Evolutionary conservation across 1,284 basidiomycete species (phyloP).

Genomic region (Naganishia sp.): DNA sequence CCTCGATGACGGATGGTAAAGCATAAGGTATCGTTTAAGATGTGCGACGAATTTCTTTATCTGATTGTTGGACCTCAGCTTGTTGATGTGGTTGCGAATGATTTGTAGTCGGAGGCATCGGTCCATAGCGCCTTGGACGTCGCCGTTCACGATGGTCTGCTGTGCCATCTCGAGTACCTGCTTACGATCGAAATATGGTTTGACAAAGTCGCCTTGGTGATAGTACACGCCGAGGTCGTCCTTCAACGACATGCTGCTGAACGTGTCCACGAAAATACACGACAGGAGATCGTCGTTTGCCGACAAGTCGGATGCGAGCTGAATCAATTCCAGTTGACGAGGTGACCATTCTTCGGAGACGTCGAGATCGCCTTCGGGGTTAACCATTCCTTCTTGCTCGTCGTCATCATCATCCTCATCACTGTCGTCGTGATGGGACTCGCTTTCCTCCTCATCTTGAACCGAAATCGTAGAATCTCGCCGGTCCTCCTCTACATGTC

Average conservation of each 20-base stretch:
- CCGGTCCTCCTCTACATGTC: background rate
- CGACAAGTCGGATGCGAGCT: conserved; percentile 48
- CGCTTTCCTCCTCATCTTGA: background rate
- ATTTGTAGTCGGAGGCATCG: conserved; percentile 17
- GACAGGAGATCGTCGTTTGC: conserved; percentile 52
- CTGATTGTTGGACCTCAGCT: background rate
- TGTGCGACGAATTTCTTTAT: conserved; percentile 39
- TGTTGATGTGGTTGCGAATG: conserved; percentile 5
- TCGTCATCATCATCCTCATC: conserved; percentile 2
- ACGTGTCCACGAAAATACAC: conserved; percentile 50
- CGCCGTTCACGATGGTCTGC: conserved; percentile 29
- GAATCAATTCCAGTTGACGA: conserved; percentile 17
- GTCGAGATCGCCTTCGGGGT: background rate
- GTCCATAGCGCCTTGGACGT: conserved; percentile 38
- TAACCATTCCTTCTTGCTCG: conserved; percentile 6
- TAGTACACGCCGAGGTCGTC: conserved; percentile 49
- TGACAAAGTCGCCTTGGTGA: conserved; percentile 43
- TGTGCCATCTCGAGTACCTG: conserved; percentile 28
- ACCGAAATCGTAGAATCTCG: background rate
- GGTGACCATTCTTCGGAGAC: conserved; percentile 14
- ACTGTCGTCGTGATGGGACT: background rate
- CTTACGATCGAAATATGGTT: conserved; percentile 43
- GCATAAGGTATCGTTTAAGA: conserved; percentile 46
- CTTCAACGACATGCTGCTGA: conserved; percentile 12
- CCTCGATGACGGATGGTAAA: conserved; percentile 45